Percentiles rank a stretch among this genome's conserved stretches.
These are phyloP conservation scores for Saprolegnia parasitica DNA, from an alignment of 352 stramenopile species.

Conservation along the genomic window DNA sequence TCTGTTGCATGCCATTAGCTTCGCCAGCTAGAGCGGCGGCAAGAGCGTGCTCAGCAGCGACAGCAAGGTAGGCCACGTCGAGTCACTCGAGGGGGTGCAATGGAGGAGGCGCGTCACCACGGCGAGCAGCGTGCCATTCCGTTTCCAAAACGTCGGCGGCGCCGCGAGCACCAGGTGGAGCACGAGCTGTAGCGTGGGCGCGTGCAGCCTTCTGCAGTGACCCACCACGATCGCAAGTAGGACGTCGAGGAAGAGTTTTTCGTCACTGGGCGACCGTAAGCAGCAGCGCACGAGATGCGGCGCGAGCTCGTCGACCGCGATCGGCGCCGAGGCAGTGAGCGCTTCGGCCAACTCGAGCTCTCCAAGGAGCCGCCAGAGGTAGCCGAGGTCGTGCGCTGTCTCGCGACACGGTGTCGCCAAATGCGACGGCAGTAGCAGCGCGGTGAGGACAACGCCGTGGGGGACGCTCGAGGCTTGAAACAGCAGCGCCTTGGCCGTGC, in stretches of 20 bases:
- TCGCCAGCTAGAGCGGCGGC: background rate
- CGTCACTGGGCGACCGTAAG: background rate
- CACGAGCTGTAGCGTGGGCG: constrained; percentile 12
- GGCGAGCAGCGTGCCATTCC: constrained; percentile 13
- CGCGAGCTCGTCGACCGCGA: background rate
- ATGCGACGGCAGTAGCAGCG: constrained; percentile 11
- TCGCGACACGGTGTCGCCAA: background rate
- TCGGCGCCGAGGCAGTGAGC: background rate
- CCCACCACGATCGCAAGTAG: constrained; percentile 9
- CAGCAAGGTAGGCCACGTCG: constrained; percentile 14
- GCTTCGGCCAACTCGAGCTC: background rate
- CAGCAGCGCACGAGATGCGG: background rate
- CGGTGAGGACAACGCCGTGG: constrained; percentile 23
- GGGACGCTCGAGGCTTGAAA: background rate
- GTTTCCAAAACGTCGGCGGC: constrained; percentile 19
- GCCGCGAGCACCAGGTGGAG: background rate
- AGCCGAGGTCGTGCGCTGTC: constrained; percentile 10
- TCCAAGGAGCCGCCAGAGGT: constrained; percentile 21
- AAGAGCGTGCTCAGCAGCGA: constrained; percentile 18
- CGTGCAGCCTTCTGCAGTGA: background rate
- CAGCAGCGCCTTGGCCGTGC: constrained; percentile 2
- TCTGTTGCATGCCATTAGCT: too few species aligned
- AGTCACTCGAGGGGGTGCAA: background rate
- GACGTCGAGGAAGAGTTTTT: constrained; percentile 18
- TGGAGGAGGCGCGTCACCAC: constrained; percentile 12